A percentile compares a stretch with the other conserved stretches of the same genome.
Evolutionary conservation across 192 early-diverging fungal genomes (phyloP).

Genomic region (Phlyctochytrium planicorne): DNA sequence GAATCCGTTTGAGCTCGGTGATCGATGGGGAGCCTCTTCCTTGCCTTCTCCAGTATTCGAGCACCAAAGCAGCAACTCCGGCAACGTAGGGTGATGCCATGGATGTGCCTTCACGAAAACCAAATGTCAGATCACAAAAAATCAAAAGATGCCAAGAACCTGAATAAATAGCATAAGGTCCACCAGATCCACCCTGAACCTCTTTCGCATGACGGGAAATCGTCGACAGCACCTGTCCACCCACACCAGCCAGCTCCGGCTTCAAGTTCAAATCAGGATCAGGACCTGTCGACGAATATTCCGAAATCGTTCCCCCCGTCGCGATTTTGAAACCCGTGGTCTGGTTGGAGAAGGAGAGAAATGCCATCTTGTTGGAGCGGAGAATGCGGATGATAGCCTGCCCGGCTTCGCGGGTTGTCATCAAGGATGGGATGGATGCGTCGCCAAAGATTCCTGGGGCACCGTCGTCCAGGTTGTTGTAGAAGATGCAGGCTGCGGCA

Average conservation of each 20-base stretch:
- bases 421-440: slow-evolving; percentile 10
- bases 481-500: slow-evolving; percentile 35
- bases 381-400: slow-evolving; percentile 22
- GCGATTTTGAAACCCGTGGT: slow-evolving; percentile 42
- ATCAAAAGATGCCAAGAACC: too few species aligned
- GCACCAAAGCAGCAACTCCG: too few species aligned
- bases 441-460: slow-evolving; percentile 14
- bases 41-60: too few species aligned
- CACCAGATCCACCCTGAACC: too few species aligned
- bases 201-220: slow-evolving; percentile 25
- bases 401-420: slow-evolving; percentile 10
- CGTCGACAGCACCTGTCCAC: slow-evolving; percentile 35
- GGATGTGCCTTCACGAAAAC: too few species aligned
- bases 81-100: too few species aligned
- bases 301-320: slow-evolving; percentile 62
- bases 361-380: slow-evolving; percentile 27
- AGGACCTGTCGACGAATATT: slow-evolving; percentile 73
- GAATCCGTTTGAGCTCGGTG: too few species aligned
- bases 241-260: slow-evolving; percentile 41
- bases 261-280: slow-evolving; percentile 66
- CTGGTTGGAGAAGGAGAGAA: slow-evolving; percentile 48
- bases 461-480: slow-evolving; percentile 19
- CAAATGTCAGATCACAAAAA: too few species aligned
- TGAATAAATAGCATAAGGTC: too few species aligned
- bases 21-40: too few species aligned